Percentiles rank a stretch among this genome's conserved stretches.
Evolutionary conservation across 176 grass and related monocot genomes (phyloP).

Genomic region (Eragrostis nindensis): DNA sequence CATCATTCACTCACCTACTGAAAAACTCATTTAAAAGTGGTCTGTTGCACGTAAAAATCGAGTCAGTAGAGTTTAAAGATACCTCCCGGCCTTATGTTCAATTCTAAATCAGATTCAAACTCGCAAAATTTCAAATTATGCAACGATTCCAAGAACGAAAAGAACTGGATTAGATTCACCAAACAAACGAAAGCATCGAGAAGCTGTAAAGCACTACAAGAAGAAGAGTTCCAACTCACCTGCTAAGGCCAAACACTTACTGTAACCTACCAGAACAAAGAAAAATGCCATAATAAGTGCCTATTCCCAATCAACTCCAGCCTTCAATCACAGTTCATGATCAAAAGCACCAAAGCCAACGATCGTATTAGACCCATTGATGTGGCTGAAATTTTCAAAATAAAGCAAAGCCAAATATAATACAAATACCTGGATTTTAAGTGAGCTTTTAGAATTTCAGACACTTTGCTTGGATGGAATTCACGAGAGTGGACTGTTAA

Average conservation of each 20-base stretch:
- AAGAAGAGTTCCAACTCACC: constrained; percentile 44
- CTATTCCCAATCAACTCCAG: constrained; percentile 28
- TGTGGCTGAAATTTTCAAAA: constrained; percentile 18
- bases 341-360: not conserved
- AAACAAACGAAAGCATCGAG: constrained; percentile 22
- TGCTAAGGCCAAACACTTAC: constrained; percentile 32
- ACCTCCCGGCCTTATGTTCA: constrained; percentile 41
- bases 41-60: constrained; percentile 28
- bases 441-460: constrained; percentile 15
- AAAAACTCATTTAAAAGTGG: constrained; percentile 14
- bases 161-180: constrained; percentile 39
- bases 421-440: constrained; percentile 35
- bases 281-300: constrained; percentile 29
- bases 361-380: constrained; percentile 13
- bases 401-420: not conserved
- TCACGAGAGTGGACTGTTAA: constrained; percentile 20
- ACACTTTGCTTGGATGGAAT: constrained; percentile 14
- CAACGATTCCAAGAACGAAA: constrained; percentile 42
- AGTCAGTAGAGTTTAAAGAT: constrained; percentile 32
- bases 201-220: not conserved
- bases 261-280: constrained; percentile 31
- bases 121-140: constrained; percentile 55
- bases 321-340: constrained; percentile 8
- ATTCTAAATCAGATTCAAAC: constrained; percentile 59
- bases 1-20: constrained; percentile 31